Conservation (phyloP, 2,329 filamentous ascomycete species). For the Fusarium palustre region DNA sequence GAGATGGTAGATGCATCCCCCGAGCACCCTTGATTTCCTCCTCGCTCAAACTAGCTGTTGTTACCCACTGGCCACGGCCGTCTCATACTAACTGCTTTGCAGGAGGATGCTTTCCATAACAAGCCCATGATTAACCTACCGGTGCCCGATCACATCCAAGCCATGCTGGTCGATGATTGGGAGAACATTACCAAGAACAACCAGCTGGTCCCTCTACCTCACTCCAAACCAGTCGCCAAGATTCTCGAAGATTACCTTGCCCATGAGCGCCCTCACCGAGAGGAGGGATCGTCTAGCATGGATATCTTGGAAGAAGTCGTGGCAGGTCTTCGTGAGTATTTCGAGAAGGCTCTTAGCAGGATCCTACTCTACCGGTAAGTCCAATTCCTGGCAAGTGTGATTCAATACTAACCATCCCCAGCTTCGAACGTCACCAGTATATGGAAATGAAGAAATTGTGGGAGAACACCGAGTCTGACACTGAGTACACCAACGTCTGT, state of each 20-base stretch:
- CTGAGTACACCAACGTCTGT: slow-evolving; percentile 76
- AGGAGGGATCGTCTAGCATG: slow-evolving; percentile 74
- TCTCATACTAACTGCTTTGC: slow-evolving; percentile 32
- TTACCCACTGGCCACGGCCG: background rate
- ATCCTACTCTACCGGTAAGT: slow-evolving; percentile 83
- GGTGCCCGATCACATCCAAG: slow-evolving; percentile 91
- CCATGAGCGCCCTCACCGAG: slow-evolving; percentile 75
- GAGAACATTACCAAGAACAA: slow-evolving; percentile 97
- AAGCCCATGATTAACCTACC: slow-evolving; percentile 87
- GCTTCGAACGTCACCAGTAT: slow-evolving; percentile 92
- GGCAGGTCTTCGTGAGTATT: slow-evolving; percentile 89
- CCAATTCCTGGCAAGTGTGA: background rate
- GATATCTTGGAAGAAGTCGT: slow-evolving; percentile 93
- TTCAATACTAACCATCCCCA: slow-evolving; percentile 52
- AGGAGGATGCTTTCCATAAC: slow-evolving; percentile 90
- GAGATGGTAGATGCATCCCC: slow-evolving; percentile 33
- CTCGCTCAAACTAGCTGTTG: background rate
- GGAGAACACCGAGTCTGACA: slow-evolving; percentile 70
- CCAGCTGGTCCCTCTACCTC: slow-evolving; percentile 87
- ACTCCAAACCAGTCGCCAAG: slow-evolving; percentile 76
- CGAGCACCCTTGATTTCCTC: background rate
- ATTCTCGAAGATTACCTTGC: slow-evolving; percentile 85
- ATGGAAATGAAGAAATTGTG: slow-evolving; percentile 79
- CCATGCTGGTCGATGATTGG: slow-evolving; percentile 96
- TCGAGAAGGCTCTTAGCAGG: slow-evolving; percentile 88